Evolutionary conservation across 2,329 filamentous ascomycete species (phyloP), one percentile per base, ranked within the genome.

Genomic region (Neofusicoccum laricinum): DNA sequence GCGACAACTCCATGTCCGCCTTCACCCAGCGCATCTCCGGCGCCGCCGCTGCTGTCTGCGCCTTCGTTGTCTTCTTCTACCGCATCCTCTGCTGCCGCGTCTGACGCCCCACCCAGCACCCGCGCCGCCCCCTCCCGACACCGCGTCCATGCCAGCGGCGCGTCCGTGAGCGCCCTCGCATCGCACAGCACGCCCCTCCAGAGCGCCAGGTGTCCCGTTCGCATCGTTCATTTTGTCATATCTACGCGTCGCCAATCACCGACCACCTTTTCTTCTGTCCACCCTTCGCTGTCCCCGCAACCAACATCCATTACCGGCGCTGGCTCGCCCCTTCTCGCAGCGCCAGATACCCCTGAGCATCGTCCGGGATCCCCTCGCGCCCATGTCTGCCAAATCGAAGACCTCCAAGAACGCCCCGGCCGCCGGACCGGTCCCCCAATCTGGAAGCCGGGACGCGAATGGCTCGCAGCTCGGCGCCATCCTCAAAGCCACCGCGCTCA

Each of bases 401-500:
- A 7, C 43, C 11, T 15, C 51, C n/a, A 25, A n/a, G 43, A 45
- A 36, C 41, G 10, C 53, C 36, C 12, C 48, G 36, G 25, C 63
- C 14, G 10, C 53, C 36, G 21, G 17, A 8, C 11, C 53, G 46
- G 46, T 36, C 25, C 25, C 25, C 48, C 50, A 40, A 19, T 15
- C 40, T 36, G 48, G 43, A 21, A 45, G 14, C 11, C 12, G 30
- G 25, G 48, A 36, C 40, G 34, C 43, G 14, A 45, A 32, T n/a
- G 34, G 43, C 43, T 36, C 58, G 38, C 32, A 58, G 14, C 46
- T 36, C 40, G 68, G 71, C 12, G 70, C 67, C 10, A 48, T 75
- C 2, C 59, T 76, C 32, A 72, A 70, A 46, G 76, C 77, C 51
- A 68, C 69, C 64, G 73, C 71, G 17, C 72, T 88, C 15, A 78